Base-by-base conservation (phyloP, 1,139 yeast genomes). In the Eremothecium coryli region DNA sequence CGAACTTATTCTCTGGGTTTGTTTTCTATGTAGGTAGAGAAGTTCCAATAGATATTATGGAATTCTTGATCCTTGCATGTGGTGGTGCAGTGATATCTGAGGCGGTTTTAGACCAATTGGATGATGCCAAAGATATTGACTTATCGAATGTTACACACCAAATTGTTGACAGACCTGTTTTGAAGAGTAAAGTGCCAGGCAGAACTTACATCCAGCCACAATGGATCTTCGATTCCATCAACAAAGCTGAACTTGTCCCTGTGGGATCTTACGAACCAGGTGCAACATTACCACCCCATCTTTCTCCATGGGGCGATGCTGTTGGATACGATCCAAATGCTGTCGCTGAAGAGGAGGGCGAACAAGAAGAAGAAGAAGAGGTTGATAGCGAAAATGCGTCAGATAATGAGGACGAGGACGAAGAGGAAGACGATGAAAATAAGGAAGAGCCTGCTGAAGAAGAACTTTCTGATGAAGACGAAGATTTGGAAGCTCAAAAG, bases 281-380 rank as follows among this genome's bases (percentile, higher is more conserved):
- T 38, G 97, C 90, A 62, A 67, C 86, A 7, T 70, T 93, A 43
- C 97, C 97, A 31, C 97, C 98, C 27, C 98, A 90, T 62, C 70
- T 93, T 55, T 82, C 95, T 37, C 99, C 99, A 66, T 90, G 98
- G 97, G 97, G 97, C 48, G 97, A 90, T 64, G 74, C 88, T 38
- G 85, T 82, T 49, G 82, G 79, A 36, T 90, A 90, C 61, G 76
- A 88, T 61, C 98, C 98, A 48, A 76, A 70, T 38, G 81, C 74
- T 16, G 64, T 53, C 18, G 70, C 56, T 8, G 70, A 52, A 9
- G 70, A 54, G 18, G 74, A 57, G 4, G 74, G 57, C 9, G 82
- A 61, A 17, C 73, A 57, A 3, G 76, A 60, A 21, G 75, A 60
- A 4, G 76, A 60, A 9, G 72, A 58, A 10, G 76, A 58, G 12